These are phyloP conservation scores for Paspalum vaginatum DNA, from an alignment of 176 grass and related monocot genomes.

Conservation along the genomic window DNA sequence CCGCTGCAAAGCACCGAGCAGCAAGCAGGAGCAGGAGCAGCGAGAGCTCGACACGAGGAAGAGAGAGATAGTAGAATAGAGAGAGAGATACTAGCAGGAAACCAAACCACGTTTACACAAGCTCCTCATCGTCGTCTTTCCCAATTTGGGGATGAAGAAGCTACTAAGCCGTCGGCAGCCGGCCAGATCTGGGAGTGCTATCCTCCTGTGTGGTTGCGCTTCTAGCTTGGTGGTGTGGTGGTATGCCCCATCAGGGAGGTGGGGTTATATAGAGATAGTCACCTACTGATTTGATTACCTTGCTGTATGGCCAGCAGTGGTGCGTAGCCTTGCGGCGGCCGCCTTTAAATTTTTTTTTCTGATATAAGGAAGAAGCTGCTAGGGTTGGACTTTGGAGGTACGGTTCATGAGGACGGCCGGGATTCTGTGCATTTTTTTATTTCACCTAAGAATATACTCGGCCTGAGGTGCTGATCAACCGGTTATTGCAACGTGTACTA, in stretches of 20 bases:
- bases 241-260: background rate
- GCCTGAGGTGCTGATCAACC: background rate
- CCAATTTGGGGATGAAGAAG: slow-evolving; percentile 10
- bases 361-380: background rate
- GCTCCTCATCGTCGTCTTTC: slow-evolving; percentile 22
- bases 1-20: slow-evolving; percentile 14
- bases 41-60: slow-evolving; percentile 26
- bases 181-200: slow-evolving; percentile 36
- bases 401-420: background rate
- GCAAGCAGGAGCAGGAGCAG: background rate
- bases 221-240: slow-evolving; percentile 12
- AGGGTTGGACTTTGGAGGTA: slow-evolving; percentile 32
- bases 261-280: slow-evolving; percentile 45
- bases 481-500: background rate
- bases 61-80: background rate
- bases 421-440: slow-evolving; percentile 6
- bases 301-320: background rate
- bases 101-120: slow-evolving; percentile 1
- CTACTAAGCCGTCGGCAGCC: background rate
- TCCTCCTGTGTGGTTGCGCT: slow-evolving; percentile 29
- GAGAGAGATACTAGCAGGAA: background rate
- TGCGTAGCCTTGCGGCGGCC: background rate
- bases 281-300: too few species aligned
- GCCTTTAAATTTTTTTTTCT: too few species aligned
- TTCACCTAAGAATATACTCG: background rate